Percentiles rank a stretch among this genome's conserved stretches.
phyloP scores from a whole-genome alignment of 345 rosid species.

The Eucalyptus marginata region DNA sequence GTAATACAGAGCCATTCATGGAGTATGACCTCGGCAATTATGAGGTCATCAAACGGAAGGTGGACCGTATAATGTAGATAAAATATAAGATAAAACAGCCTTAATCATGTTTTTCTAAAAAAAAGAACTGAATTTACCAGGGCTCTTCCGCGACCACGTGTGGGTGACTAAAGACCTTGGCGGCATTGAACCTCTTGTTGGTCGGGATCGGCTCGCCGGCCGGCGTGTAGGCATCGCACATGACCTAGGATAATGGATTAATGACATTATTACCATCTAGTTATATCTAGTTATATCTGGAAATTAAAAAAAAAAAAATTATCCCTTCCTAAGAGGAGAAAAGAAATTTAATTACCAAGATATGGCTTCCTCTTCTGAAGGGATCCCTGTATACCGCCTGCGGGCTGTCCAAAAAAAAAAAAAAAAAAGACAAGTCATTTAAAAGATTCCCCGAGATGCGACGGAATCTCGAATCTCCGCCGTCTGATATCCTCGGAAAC shows the following conservation, averaged over 20 bases:
- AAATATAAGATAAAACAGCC: neutral
- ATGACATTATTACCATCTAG: neutral
- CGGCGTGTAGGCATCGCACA: slow-evolving; percentile 68
- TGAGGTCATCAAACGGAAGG: neutral
- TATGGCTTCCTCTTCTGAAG: slow-evolving; percentile 60
- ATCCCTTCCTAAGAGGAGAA: neutral
- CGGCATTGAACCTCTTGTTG: slow-evolving; percentile 53
- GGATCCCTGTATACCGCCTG: slow-evolving; percentile 75
- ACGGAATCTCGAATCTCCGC: neutral
- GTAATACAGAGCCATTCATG: neutral
- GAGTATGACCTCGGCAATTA: neutral
- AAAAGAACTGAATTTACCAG: slow-evolving; percentile 18
- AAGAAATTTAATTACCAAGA: slow-evolving; percentile 28
- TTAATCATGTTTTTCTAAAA: no score
- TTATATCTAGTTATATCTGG: no score
- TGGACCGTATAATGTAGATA: neutral
- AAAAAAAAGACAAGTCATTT: neutral
- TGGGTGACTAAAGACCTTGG: slow-evolving; percentile 53
- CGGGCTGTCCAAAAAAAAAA: slow-evolving; percentile 20
- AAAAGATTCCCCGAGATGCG: neutral
- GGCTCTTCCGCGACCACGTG: slow-evolving; percentile 48
- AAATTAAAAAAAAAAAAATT: neutral
- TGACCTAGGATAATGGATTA: slow-evolving; percentile 18
- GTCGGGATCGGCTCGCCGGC: slow-evolving; percentile 63
- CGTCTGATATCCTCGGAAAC: neutral